phyloP scores from a whole-genome alignment of 768 basidiomycete species.

The Coprinellus micaceus region DNA sequence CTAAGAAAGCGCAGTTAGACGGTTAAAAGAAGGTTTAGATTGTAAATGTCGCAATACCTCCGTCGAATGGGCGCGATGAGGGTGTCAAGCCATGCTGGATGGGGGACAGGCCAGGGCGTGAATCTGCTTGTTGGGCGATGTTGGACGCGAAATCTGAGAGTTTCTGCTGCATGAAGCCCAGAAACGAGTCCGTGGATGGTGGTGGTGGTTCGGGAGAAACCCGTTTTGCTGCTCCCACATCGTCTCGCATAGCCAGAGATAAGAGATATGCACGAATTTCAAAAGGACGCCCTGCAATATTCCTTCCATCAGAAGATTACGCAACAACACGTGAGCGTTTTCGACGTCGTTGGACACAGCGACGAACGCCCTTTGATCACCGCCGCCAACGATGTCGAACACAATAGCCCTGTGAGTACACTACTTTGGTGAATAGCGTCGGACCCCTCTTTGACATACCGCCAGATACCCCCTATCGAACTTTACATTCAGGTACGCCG shows the following conservation, averaged over 20 bases:
- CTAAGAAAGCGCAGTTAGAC: not conserved
- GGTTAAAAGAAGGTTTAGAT: not conserved
- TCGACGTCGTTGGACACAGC: conserved; percentile 22
- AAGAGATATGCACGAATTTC: too few species aligned
- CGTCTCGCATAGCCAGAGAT: not conserved
- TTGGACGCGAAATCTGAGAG: not conserved
- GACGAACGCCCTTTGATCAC: conserved; percentile 35
- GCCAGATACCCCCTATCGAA: conserved; percentile 80
- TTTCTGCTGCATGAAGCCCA: not conserved
- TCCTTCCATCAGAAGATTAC: too few species aligned
- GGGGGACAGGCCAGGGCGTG: too few species aligned
- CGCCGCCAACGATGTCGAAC: conserved; percentile 39
- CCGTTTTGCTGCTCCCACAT: not conserved
- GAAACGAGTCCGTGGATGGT: conserved; percentile 7
- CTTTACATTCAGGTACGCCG: conserved; percentile 78
- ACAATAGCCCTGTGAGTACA: conserved; percentile 47
- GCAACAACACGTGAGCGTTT: not conserved
- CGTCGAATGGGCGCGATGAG: not conserved
- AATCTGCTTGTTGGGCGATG: not conserved
- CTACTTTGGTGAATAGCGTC: not conserved
- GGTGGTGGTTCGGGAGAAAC: not conserved
- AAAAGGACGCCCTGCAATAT: too few species aligned
- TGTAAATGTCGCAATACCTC: not conserved
- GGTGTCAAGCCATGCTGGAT: too few species aligned
- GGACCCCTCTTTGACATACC: not conserved